These are phyloP conservation scores for Solanum sitiens DNA, from an alignment of 257 asterid species.

Conservation along the genomic window DNA sequence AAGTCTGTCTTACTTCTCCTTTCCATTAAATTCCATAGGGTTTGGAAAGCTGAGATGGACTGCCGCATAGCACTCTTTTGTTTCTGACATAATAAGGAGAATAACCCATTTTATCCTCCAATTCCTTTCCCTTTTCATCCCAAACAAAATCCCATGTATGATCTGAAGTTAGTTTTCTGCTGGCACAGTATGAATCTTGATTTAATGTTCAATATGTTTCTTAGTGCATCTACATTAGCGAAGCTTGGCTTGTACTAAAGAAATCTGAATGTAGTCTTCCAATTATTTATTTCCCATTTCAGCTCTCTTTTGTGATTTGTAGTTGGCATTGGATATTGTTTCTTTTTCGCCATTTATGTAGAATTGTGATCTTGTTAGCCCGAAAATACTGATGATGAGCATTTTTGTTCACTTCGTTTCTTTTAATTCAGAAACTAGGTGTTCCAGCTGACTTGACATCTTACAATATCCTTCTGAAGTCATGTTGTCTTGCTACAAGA, in stretches of 20 bases:
- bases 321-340: neutral
- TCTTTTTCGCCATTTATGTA: neutral
- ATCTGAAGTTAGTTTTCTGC: neutral
- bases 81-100: neutral
- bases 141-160: neutral
- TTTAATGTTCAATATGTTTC: neutral
- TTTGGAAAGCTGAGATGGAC: neutral
- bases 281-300: neutral
- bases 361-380: neutral
- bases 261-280: neutral
- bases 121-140: neutral
- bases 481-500: conserved; percentile 73
- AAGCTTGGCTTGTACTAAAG: neutral
- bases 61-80: neutral
- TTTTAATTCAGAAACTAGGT: conserved; percentile 48
- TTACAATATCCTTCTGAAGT: conserved; percentile 78
- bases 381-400: neutral
- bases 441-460: conserved; percentile 64
- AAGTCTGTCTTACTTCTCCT: neutral
- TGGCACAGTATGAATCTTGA: neutral
- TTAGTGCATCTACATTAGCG: neutral
- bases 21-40: neutral
- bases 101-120: neutral
- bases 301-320: neutral
- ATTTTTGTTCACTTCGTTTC: neutral